Base-by-base conservation (phyloP, 164 flowering plant genomes). In the Nelumbo lutea region DNA sequence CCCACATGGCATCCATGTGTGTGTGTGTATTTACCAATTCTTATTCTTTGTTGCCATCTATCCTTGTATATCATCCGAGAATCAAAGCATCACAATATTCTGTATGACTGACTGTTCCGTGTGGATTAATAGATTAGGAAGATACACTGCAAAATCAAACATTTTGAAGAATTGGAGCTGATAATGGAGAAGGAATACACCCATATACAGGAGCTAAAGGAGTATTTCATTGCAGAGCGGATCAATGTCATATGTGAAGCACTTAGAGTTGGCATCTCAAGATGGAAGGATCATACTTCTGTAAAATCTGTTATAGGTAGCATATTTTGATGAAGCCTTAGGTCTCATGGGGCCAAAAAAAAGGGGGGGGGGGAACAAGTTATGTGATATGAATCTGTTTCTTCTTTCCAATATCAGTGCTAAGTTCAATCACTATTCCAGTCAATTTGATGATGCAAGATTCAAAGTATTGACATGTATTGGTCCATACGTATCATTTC, bases 141-240 rank as follows among this genome's bases (percentile, higher is more conserved):
- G 78, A 40, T 92, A 68, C 78, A 83, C n/a, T 63, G 72, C 74
- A 95, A 95, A 79, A 65, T 82, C 59, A 83, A 86, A 77, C 76
- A 81, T 79, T 78, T 90, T 62, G 89, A 87, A 59, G 91, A 90
- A 40, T 75, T 90, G 74, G 89, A 83, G 76, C 53, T 67, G 78
- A 78, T 90, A 8, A 90, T 89, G 97, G 88, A 90, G 66, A 84
- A 84, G 73, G 93, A 92, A 70, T 70, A 79, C 48, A 69, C 62
- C 45, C 82, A 78, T 58, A 73, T 92, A 52, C 83, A 83, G 76
- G 85, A 84, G 61, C 59, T 83, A 62, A 83, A 87, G 76, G 85
- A 88, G 46, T 74, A 77, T 43, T 68, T 92, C 43, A n/a, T 85
- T 48, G 66, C 71, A 39, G 87, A 92, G 68, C 73, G 89, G 70